Evolutionary conservation across 2,329 filamentous ascomycete genomes (phyloP).

Genomic region (Kalmusia sp.): DNA sequence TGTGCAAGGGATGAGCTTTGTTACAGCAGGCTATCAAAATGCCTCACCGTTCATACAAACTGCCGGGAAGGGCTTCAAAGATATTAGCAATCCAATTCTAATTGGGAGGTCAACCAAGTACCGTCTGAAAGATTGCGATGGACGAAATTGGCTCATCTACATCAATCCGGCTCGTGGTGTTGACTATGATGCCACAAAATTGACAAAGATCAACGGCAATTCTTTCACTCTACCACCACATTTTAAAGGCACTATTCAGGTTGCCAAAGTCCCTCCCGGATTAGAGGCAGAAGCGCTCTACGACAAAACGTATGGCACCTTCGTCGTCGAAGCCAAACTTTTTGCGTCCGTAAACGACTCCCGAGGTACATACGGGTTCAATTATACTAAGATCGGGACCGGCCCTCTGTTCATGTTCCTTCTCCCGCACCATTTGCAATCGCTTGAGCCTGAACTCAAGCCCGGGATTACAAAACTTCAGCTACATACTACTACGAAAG

Average conservation of each 20-base stretch:
- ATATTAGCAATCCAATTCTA: constrained; percentile 63
- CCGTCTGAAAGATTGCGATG: constrained; percentile 73
- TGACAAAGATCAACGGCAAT: constrained; percentile 68
- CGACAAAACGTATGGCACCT: constrained; percentile 78
- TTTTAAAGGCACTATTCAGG: constrained; percentile 82
- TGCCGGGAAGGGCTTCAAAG: constrained; percentile 75
- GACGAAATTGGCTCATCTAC: constrained; percentile 77
- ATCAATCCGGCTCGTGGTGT: constrained; percentile 61
- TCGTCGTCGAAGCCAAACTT: constrained; percentile 69
- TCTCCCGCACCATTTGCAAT: constrained; percentile 82
- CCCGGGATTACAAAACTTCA: constrained; percentile 60
- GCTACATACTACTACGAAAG: constrained; percentile 85
- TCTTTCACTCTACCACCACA: constrained; percentile 68
- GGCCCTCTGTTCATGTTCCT: constrained; percentile 81
- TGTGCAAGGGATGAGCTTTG: constrained; percentile 87
- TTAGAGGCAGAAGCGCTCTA: constrained; percentile 70
- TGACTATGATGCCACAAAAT: constrained; percentile 65
- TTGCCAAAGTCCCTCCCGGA: constrained; percentile 74
- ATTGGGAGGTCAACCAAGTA: constrained; percentile 78
- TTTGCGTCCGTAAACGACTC: constrained; percentile 66
- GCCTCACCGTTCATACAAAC: constrained; percentile 73
- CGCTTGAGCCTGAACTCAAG: constrained; percentile 69
- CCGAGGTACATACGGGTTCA: constrained; percentile 72
- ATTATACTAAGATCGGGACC: constrained; percentile 75
- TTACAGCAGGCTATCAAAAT: constrained; percentile 78